Base-by-base conservation (phyloP, 768 basidiomycete genomes). In the Psilocybe sp. region DNA sequence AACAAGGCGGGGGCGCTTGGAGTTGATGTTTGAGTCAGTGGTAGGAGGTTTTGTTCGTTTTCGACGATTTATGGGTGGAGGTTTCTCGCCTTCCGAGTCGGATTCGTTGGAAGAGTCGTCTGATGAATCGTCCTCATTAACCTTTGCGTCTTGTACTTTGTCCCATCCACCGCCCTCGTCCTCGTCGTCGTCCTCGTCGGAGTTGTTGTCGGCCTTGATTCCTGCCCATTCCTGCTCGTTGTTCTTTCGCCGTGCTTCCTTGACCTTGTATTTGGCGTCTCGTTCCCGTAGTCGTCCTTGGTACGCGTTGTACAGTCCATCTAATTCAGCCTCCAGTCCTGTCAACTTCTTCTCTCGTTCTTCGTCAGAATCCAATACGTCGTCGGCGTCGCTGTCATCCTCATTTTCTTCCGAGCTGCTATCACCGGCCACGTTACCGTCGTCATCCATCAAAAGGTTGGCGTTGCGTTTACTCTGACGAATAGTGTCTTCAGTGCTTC, bases 271-370 rank as follows among this genome's bases (percentile, higher is more conserved):
- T 69, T 96, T 98, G 14, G 87, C 79, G 64, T 98, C 94, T 51
- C 85, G 77, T 65, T 94, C 92, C 52, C 80, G 77, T 71, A 92
- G 69, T 51, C 87, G 76, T 48, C 85, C 82, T 63, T 82, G 86
- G 68, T 97, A 99, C 14, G 83, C 78, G 55, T 93, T 85, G 69
- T 99, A 98, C 58, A 98, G 68, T 5, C 79, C 83, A 61, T 98
- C 94, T 50, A 99, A 71, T 59, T 93, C 89, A n/a, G 73, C 82
- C 65, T 98, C 97, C 13, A 98, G 77, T 3, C 59, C 73, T 1
- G 64, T 69, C 12, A 86, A 67, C 62, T 80, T 84, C 57, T 64
- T 69, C 54, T 89, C 84, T 40, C 73, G 69, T 63, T 92, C 93
- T 55, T 90, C 89, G 14, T 87, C 88, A 12, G 74, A 74, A 56